Base-by-base conservation (phyloP, 2,329 filamentous ascomycete genomes). In the Colletotrichum musicola region DNA sequence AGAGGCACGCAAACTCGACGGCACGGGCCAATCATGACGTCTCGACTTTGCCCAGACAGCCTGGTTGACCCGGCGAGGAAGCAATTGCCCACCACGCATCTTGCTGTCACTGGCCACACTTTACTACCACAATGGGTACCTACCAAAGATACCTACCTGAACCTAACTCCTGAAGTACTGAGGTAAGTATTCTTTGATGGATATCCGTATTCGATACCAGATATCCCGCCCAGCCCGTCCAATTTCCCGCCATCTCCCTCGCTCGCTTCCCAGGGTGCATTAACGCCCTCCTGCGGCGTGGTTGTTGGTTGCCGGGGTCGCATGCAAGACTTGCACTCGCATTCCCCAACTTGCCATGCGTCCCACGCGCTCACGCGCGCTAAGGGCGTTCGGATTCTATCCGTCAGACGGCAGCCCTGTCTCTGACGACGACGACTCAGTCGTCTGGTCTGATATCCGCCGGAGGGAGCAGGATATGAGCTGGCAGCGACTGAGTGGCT, bases 321-420 rank as follows among this genome's bases (percentile, higher is more conserved):
- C 60, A 68, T 68, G 65, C 65, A 64, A 60, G 61, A 68, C 42
- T 68, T 68, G 65, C 65, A 59, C 20, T 51, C 54, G 65, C 49
- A 60, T 68, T 64, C 65, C 65, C 61, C 65, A 68, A 68, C n/a
- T 54, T 60, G 65, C 54, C 65, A 56, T 64, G 54, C 49, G 40
- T 60, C 61, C 65, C 65, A 51, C 60, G 30, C 49, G 42, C n/a
- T 46, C 62, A 40, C 42, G 49, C 35, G 49, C 61, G 65, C 65
- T 64, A 68, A 65, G 13, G 18, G 46, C 30, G 30, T 16, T 68
- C 61, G 49, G 54, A 59, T 44, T 58, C 30, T 55, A 68, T 54
- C 61, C 64, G 53, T 53, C 25, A 25, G 27, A 14, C 58, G 13
- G 20, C 25, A 51, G 58, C 64, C 51, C 49, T 59, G 54, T 42